Base-by-base conservation (phyloP, 140 eudicot genomes). In the Artemisia princeps region DNA sequence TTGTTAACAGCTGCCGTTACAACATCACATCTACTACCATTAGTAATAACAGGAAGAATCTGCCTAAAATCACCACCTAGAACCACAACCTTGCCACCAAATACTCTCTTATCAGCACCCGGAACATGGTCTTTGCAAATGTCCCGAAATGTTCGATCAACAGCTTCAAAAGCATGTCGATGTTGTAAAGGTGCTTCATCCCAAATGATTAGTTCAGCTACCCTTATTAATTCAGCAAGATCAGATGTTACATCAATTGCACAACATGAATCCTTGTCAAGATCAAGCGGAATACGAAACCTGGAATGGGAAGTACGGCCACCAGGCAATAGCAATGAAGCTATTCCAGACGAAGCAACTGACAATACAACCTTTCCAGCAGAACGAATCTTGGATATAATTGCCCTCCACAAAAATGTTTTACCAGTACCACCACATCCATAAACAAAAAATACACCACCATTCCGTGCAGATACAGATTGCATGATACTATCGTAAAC, bases 101-200 rank as follows among this genome's bases (percentile, higher is more conserved):
- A 62, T 14, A 53, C 62, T 1, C 15, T 4, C 3, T 51, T 5
- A 2, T 45, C 8, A 0, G 15, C 45, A 5, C 13, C 14, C 11
- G 9, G 1, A 0, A 3, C 9, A 2, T 46, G 1, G 2, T 1
- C 0, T 0, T 10, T 8, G 19, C 76, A 69, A 0, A 76, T 1
- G 19, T 69, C 74, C 28, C 50, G 51, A 1, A 44, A 10, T 0
- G 50, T 44, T 5, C 50, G 10, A 44, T 44, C 50, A 44, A 44
- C 13, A 6, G 50, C 72, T 30, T 76, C 80, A 50, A 76, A 42
- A 1, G 16, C 16, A 0, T 52, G 9, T 1, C 56, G 55, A 2
- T 59, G 55, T 13, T 60, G 72, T 50, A 75, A 60, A 0, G 71
- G 55, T 1, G 79, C 71, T 15, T 68, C 70, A 45, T 68, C 74